Conservation (phyloP, 2,329 filamentous ascomycete species). For the Zymoseptoria brevis region DNA sequence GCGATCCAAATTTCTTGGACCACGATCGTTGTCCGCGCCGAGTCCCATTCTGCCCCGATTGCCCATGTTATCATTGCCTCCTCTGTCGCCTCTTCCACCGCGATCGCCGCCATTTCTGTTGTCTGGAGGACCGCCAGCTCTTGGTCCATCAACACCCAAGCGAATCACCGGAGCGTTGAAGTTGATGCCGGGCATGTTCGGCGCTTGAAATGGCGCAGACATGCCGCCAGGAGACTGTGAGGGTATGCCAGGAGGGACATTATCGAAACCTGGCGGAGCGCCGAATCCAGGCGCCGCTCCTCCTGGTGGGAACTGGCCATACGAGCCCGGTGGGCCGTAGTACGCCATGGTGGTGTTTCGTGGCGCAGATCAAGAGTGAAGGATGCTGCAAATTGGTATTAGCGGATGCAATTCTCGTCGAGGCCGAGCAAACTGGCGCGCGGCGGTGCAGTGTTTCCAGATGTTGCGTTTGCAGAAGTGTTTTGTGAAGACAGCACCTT, state of each 20-base stretch:
- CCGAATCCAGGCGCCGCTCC: constrained; percentile 64
- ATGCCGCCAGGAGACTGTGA: constrained; percentile 67
- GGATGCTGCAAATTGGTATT: not conserved
- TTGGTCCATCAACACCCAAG: constrained; percentile 62
- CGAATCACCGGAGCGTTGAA: constrained; percentile 95
- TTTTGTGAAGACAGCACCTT: not conserved
- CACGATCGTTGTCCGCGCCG: constrained; percentile 46
- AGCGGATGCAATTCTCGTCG: not conserved
- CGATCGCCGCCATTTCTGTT: constrained; percentile 6
- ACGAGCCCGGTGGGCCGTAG: constrained; percentile 46
- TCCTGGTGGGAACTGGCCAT: constrained; percentile 61
- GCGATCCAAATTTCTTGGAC: constrained; percentile 55
- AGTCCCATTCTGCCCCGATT: constrained; percentile 41
- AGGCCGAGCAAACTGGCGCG: not conserved
- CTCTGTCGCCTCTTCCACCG: constrained; percentile 16
- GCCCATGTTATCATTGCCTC: constrained; percentile 32
- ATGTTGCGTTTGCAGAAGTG: not conserved
- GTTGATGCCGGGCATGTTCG: constrained; percentile 95
- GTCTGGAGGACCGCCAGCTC: not conserved
- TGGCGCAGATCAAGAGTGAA: not conserved
- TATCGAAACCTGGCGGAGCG: constrained; percentile 74
- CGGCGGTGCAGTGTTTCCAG: not conserved
- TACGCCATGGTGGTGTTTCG: constrained; percentile 24
- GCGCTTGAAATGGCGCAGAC: constrained; percentile 76
- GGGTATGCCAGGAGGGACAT: constrained; percentile 68